Conservation (phyloP, 345 rosid species). For the Lepidium aucheri region DNA sequence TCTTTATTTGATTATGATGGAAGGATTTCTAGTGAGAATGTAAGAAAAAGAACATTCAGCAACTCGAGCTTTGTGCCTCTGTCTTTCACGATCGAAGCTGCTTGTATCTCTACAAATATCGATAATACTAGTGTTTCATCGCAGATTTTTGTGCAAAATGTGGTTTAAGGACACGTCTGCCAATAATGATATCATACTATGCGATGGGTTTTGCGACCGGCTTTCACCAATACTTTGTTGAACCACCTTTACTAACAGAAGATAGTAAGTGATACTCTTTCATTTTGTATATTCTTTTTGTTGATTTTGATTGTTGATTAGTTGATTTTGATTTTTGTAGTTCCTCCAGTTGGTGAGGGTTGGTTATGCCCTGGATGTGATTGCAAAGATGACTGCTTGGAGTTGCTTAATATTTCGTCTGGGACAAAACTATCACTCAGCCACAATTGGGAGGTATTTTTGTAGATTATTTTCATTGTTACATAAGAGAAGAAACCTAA, state of each 20-base stretch:
- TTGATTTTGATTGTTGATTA: conserved; percentile 9
- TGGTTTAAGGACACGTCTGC: conserved; percentile 65
- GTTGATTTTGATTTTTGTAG: conserved; percentile 31
- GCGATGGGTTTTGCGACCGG: conserved; percentile 93
- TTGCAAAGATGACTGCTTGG: conserved; percentile 82
- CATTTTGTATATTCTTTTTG: no score
- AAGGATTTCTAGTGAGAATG: conserved; percentile 91
- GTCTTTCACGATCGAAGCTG: neutral
- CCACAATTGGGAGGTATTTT: conserved; percentile 75
- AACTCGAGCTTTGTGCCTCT: neutral
- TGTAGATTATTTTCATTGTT: neutral
- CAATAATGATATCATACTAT: conserved; percentile 88
- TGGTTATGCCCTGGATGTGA: conserved; percentile 96
- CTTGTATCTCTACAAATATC: conserved; percentile 5
- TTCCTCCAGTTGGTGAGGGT: conserved; percentile 92
- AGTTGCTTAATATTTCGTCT: conserved; percentile 62
- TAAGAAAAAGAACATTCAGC: conserved; percentile 30
- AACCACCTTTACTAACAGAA: conserved; percentile 80
- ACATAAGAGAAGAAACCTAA: neutral
- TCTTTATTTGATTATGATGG: conserved; percentile 87
- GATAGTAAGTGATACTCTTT: conserved; percentile 54
- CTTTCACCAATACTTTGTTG: conserved; percentile 80
- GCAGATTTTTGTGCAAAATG: conserved; percentile 98
- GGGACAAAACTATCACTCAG: conserved; percentile 55
- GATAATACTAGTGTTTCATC: conserved; percentile 23